These are phyloP conservation scores for Choiromyces venosus DNA, from an alignment of 495 filamentous ascomycete species.

Conservation along the genomic window DNA sequence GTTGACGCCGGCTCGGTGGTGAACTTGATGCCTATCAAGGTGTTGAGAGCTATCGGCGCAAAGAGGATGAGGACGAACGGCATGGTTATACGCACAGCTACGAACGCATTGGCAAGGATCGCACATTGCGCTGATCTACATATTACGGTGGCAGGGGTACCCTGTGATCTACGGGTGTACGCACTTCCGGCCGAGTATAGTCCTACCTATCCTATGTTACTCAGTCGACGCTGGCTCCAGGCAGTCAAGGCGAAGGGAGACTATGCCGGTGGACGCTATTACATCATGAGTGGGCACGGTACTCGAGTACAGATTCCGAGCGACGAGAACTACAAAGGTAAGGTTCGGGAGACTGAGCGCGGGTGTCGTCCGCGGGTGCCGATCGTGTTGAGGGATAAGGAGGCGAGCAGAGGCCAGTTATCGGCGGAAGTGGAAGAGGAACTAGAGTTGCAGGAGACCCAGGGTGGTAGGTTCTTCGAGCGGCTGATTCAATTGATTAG, in stretches of 20 bases:
- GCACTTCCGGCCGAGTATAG: background rate
- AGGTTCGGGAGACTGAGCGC: no score
- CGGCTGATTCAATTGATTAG: no score
- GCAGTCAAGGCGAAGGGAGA: background rate
- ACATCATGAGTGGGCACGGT: background rate
- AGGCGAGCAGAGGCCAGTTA: background rate
- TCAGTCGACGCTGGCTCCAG: background rate
- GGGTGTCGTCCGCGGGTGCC: background rate
- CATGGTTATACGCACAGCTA: no score
- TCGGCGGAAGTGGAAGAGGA: background rate
- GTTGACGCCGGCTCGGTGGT: slow-evolving; percentile 9
- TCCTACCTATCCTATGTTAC: background rate
- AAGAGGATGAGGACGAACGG: no score
- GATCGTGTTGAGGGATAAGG: background rate
- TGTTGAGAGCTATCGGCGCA: no score
- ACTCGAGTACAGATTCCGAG: background rate
- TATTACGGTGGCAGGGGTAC: no score
- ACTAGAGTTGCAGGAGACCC: no score
- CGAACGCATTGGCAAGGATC: no score
- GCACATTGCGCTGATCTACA: no score
- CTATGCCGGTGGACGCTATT: background rate
- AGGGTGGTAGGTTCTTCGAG: no score
- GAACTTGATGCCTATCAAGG: slow-evolving; percentile 4
- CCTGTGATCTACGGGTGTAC: no score
- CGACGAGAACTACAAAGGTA: background rate